These are phyloP conservation scores for Carex parvula DNA, from an alignment of 176 grass and related monocot genomes.

Conservation along the genomic window DNA sequence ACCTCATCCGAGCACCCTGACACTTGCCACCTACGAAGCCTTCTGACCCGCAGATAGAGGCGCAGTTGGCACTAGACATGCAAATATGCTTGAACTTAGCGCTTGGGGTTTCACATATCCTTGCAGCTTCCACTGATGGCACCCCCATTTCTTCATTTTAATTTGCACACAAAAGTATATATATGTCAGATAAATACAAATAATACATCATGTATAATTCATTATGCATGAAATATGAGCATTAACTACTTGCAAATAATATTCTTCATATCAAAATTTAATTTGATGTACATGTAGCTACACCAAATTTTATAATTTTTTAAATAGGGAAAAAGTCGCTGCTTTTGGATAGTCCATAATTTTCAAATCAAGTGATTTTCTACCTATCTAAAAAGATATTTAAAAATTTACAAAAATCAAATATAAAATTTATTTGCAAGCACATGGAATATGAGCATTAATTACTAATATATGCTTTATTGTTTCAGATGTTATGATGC, in stretches of 20 bases:
- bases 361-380: no score
- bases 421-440: no score
- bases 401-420: no score
- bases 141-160: background rate
- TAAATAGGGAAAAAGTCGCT: no score
- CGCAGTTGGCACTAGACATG: conserved; percentile 22
- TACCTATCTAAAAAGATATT: no score
- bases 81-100: conserved; percentile 21
- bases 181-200: background rate
- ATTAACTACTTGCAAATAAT: background rate
- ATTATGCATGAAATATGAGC: background rate
- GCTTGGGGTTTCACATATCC: conserved; percentile 26
- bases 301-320: no score
- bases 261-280: no score
- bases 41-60: conserved; percentile 25
- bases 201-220: background rate
- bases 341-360: no score
- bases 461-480: background rate
- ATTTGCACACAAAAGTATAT: background rate
- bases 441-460: background rate
- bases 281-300: no score
- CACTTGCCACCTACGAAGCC: conserved; percentile 28
- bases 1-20: conserved; percentile 2
- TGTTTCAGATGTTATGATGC: background rate
- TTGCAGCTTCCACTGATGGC: background rate